Evolutionary conservation across 1,284 basidiomycete species (phyloP), one percentile per base, ranked within the genome.

Genomic region (Uromyces viciae-fabae): DNA sequence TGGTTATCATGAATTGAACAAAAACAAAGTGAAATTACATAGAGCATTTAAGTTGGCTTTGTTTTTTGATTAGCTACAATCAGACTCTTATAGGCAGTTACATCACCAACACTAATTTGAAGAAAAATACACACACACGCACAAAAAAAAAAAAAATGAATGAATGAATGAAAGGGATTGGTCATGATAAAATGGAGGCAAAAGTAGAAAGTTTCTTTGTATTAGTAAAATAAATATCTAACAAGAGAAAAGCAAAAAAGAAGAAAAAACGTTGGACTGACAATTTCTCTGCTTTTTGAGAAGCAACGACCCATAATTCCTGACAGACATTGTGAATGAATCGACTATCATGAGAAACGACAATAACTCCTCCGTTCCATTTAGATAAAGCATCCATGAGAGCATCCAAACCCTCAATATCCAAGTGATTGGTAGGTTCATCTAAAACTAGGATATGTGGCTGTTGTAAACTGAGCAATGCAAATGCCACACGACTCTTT

Each of bases 401-500:
- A 7, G 95, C 97, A 85, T 99, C 97, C 81, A 99, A 89, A 90
- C 95, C 96, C 71, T 85, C 84, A 46, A 85, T 82, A 77, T 85
- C 84, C 72, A 98, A 88, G 87, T 98, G 96, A 89, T 98, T 98
- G 84, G 95, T 97, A 82, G 96, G 96, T 91, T 95, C 86, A 31
- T 98, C 95, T 75, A 98, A 89, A 75, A 97, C 88, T 82, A 98
- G 86, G 82, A 98, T 90, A 84, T 97, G 94, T 0, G 95, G 94
- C 76, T 90, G 90, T 86, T 93, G 92, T 84, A 98, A 88, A 58
- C 93, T 94, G 58, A 99, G 87, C n/a, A 92, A 89, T 0, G 96
- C 91, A 86, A 99, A 99, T 0, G 96, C 95, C 8, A 99, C 95
- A 85, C 96, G 92, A 82, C 92, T 93, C 87, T 99, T 99, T 85